Percentiles rank a stretch among this genome's conserved stretches.
Evolutionary conservation across 2,329 filamentous ascomycete genomes (phyloP).

Genomic region (Calycina herbarum): DNA sequence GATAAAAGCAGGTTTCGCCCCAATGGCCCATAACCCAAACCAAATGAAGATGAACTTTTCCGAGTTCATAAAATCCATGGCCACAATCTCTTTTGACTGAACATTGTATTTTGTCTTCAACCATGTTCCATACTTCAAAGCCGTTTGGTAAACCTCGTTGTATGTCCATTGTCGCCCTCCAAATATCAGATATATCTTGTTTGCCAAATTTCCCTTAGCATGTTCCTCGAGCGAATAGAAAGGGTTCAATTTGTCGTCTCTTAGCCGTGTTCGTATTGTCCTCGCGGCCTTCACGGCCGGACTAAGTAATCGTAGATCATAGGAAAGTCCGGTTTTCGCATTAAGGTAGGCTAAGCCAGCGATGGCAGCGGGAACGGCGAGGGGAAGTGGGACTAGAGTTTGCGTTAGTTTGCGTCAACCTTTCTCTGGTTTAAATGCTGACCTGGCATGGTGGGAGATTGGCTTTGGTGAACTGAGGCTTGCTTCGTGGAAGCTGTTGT

Average conservation of each 20-base stretch:
- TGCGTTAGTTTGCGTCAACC: conserved; percentile 3
- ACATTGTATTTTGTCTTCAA: conserved; percentile 64
- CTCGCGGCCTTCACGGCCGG: conserved; percentile 50
- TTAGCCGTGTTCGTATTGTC: conserved; percentile 49
- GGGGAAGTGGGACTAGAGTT: conserved; percentile 49
- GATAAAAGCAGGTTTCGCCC: conserved; percentile 80
- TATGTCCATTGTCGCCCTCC: conserved; percentile 71
- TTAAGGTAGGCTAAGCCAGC: conserved; percentile 77
- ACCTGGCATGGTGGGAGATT: conserved; percentile 31
- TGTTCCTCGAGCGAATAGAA: conserved; percentile 75
- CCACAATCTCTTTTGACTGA: conserved; percentile 72
- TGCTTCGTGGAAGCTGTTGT: background rate
- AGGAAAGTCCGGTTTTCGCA: conserved; percentile 64
- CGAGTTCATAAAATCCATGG: conserved; percentile 78
- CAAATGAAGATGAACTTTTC: conserved; percentile 73
- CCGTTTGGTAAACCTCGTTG: conserved; percentile 69
- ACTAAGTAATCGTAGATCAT: conserved; percentile 64
- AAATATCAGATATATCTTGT: conserved; percentile 64
- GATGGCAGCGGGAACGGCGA: conserved; percentile 60
- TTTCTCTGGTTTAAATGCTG: background rate
- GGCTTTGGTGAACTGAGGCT: background rate
- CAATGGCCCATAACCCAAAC: conserved; percentile 79
- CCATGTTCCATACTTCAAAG: conserved; percentile 74
- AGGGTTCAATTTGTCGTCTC: conserved; percentile 61
- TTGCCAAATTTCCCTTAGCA: conserved; percentile 56